A percentile compares a stretch with the other conserved stretches of the same genome.
Evolutionary conservation across 2,329 filamentous ascomycete genomes (phyloP).

Genomic region (Aspergillus ruber): DNA sequence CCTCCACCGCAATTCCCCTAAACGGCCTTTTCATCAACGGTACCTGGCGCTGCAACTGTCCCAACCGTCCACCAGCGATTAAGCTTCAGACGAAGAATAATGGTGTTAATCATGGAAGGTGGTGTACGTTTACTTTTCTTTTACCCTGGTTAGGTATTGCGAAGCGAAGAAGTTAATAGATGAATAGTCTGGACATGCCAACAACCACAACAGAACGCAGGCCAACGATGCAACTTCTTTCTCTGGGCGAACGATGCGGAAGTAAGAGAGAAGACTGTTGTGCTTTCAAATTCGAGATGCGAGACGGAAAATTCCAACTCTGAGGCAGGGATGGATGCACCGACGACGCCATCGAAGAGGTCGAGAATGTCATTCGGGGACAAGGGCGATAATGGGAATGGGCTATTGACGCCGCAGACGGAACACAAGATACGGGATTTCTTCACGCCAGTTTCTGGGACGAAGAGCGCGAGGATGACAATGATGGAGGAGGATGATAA

Average conservation of each 20-base stretch:
- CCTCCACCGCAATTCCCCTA: slow-evolving; percentile 11
- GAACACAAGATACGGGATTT: slow-evolving; percentile 11
- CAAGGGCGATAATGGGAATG: slow-evolving; percentile 4
- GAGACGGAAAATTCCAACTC: slow-evolving; percentile 26
- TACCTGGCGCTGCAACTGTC: slow-evolving; percentile 52
- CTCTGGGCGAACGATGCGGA: slow-evolving; percentile 56
- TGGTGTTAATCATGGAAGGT: slow-evolving; percentile 50
- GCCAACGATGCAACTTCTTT: slow-evolving; percentile 51
- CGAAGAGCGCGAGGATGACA: slow-evolving; percentile 21
- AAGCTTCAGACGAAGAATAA: slow-evolving; percentile 54
- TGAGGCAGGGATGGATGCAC: background rate
- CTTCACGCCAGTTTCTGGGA: slow-evolving; percentile 3
- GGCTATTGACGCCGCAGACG: slow-evolving; percentile 31
- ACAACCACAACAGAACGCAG: slow-evolving; percentile 33
- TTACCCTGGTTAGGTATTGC: background rate
- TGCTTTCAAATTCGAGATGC: slow-evolving; percentile 45
- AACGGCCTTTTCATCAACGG: slow-evolving; percentile 38
- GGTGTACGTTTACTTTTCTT: slow-evolving; percentile 33
- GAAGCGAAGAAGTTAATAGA: background rate
- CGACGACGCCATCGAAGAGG: background rate
- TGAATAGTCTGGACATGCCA: slow-evolving; percentile 52
- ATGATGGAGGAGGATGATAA: slow-evolving; percentile 31
- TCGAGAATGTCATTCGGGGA: background rate
- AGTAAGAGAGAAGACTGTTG: slow-evolving; percentile 44
- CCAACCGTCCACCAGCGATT: slow-evolving; percentile 46